Evolutionary conservation across 805 yeast species (phyloP).

Genomic region (Wickerhamomyces bisporus): DNA sequence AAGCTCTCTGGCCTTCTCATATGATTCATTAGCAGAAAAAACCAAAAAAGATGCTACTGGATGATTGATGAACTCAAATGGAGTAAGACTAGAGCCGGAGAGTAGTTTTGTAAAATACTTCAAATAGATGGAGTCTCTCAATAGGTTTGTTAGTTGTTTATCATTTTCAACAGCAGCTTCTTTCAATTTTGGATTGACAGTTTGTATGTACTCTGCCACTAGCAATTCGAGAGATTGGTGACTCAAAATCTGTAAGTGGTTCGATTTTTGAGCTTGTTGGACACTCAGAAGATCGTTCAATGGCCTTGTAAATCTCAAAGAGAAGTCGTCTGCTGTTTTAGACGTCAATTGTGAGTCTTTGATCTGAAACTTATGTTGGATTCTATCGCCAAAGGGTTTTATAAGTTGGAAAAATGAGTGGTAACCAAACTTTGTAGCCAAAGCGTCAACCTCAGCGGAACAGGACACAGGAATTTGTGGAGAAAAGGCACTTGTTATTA

Average conservation of each 20-base stretch:
- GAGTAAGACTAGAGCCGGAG: constrained; percentile 54
- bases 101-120: constrained; percentile 54
- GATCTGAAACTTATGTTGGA: constrained; percentile 42
- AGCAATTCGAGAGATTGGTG: constrained; percentile 33
- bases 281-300: constrained; percentile 29
- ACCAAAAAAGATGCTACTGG: constrained; percentile 75
- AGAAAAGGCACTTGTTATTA: constrained; percentile 37
- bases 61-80: constrained; percentile 84
- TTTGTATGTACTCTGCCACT: constrained; percentile 27
- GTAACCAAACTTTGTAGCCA: constrained; percentile 37
- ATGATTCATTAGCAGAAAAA: constrained; percentile 48
- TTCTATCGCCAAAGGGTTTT: constrained; percentile 51
- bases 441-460: constrained; percentile 39
- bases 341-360: constrained; percentile 49
- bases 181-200: constrained; percentile 20
- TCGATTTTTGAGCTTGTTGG: constrained; percentile 17
- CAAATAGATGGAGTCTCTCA: constrained; percentile 48
- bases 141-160: constrained; percentile 24
- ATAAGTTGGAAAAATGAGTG: constrained; percentile 43
- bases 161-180: constrained; percentile 6
- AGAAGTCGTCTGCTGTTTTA: constrained; percentile 45
- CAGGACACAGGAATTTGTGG: constrained; percentile 49
- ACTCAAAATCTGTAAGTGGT: constrained; percentile 27
- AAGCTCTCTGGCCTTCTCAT: constrained; percentile 52
- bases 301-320: constrained; percentile 47